Conservation (phyloP, 139 green algal genomes). For the Tetradesmus lagerheimii region DNA sequence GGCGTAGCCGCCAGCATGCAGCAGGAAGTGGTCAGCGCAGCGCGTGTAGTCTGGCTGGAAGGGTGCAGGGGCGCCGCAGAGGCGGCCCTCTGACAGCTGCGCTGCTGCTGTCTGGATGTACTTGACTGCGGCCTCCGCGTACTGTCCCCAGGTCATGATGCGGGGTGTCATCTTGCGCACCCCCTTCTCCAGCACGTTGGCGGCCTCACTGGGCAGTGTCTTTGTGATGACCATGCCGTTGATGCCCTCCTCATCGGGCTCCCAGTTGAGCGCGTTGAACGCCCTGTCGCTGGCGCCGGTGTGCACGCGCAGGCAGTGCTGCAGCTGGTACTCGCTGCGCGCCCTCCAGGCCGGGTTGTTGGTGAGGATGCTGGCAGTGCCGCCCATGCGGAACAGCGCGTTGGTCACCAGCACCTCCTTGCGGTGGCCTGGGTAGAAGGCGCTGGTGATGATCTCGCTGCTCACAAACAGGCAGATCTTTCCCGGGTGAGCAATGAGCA, state of each 20-base stretch:
- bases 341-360: conserved; percentile 67
- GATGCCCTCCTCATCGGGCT: conserved; percentile 44
- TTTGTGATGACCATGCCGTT: conserved; percentile 55
- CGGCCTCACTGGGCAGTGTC: conserved; percentile 51
- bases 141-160: too few relatives aligned
- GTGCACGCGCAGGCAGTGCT: conserved; percentile 58
- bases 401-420: too few relatives aligned
- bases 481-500: conserved; percentile 36
- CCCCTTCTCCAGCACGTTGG: conserved; percentile 41
- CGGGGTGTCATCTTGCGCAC: conserved; percentile 47
- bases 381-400: too few relatives aligned
- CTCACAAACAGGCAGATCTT: conserved; percentile 50
- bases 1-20: too few relatives aligned
- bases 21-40: conserved; percentile 62
- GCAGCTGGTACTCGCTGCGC: conserved; percentile 67
- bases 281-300: conserved; percentile 53
- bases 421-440: too few relatives aligned
- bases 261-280: conserved; percentile 48
- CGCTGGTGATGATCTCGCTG: conserved; percentile 48
- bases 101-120: conserved; percentile 32
- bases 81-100: not conserved
- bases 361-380: conserved; percentile 71
- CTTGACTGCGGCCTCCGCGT: conserved; percentile 43
- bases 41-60: conserved; percentile 62
- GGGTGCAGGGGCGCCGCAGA: not conserved